Conservation (phyloP, 805 yeast species). For the Hanseniaspora valbyensis region DNA sequence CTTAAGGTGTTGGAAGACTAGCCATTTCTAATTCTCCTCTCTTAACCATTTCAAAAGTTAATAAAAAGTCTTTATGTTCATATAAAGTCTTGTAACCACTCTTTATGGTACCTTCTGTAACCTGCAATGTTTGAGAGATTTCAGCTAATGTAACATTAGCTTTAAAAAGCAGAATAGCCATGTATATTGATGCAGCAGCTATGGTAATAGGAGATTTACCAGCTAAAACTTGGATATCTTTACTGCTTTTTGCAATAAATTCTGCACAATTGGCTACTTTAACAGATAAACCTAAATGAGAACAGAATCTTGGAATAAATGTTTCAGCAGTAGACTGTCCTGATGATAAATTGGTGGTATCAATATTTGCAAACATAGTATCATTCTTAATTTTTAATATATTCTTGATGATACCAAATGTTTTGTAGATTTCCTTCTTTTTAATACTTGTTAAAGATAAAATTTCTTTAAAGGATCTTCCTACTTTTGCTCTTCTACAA, state of each 20-base stretch:
- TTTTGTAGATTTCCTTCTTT: conserved; percentile 85
- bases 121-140: conserved; percentile 88
- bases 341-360: conserved; percentile 43
- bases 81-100: conserved; percentile 75
- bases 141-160: conserved; percentile 63
- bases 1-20: conserved; percentile 5
- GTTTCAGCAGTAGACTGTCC: conserved; percentile 90
- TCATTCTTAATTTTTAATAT: conserved; percentile 38
- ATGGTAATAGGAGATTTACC: conserved; percentile 96
- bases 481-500: conserved; percentile 85
- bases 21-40: conserved; percentile 5
- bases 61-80: conserved; percentile 45
- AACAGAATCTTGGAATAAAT: conserved; percentile 88
- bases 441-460: conserved; percentile 92
- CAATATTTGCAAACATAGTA: conserved; percentile 31
- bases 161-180: conserved; percentile 83
- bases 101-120: conserved; percentile 93
- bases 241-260: conserved; percentile 77
- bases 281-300: conserved; percentile 77
- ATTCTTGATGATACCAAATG: conserved; percentile 74
- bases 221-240: conserved; percentile 84
- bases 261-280: conserved; percentile 88
- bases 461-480: conserved; percentile 89
- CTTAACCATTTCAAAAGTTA: conserved; percentile 36
- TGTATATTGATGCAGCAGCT: conserved; percentile 93